Conservation (phyloP, 331 rosid genomes). For the Phaseolus coccineus region DNA sequence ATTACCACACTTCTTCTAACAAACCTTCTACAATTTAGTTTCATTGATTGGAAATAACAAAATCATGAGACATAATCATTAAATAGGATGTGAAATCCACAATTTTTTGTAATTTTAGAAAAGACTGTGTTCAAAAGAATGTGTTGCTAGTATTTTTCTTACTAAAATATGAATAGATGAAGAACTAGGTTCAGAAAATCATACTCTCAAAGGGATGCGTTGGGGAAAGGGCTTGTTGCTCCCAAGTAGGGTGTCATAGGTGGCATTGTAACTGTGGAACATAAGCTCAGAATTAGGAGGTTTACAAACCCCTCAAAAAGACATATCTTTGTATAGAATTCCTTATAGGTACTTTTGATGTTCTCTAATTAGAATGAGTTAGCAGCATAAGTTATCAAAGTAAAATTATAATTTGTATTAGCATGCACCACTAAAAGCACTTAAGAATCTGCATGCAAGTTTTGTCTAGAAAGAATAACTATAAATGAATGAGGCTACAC, state of each 20-base stretch:
- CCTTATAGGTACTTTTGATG: neutral
- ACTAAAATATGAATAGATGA: conserved; percentile 6
- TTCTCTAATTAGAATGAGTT: neutral
- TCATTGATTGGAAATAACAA: no score
- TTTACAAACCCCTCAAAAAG: neutral
- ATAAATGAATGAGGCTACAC: neutral
- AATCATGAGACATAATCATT: no score
- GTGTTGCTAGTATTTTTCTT: neutral
- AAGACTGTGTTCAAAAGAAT: no score
- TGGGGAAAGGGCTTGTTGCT: conserved; percentile 70
- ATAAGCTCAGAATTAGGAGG: conserved; percentile 33
- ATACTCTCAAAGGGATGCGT: conserved; percentile 79
- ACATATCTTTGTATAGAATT: neutral
- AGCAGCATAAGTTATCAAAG: neutral
- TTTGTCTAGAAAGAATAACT: neutral
- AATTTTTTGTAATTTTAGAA: no score
- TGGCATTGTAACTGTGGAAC: conserved; percentile 71
- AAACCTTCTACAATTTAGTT: no score
- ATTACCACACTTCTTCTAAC: no score
- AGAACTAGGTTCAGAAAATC: conserved; percentile 43
- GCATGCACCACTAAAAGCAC: neutral
- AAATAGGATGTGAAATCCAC: no score
- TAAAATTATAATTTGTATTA: neutral
- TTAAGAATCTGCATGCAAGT: neutral
- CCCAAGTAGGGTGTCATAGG: conserved; percentile 76